Conservation (phyloP, 345 rosid species). For the Reutealis trisperma region DNA sequence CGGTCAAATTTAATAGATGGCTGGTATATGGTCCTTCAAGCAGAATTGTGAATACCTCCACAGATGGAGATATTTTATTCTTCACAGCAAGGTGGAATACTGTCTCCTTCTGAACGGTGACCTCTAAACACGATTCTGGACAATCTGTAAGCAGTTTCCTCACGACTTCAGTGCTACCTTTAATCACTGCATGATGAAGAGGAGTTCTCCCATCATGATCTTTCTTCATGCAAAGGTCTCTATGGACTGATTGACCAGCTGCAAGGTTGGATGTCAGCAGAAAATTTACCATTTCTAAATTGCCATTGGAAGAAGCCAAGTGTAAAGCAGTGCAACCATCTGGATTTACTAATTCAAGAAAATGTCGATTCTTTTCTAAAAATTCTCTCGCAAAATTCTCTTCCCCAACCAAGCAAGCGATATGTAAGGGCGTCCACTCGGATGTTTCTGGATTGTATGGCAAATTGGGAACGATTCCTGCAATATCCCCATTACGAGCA, state of each 20-base stretch:
- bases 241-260: too few species aligned
- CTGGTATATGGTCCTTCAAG: not conserved
- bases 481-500: not conserved
- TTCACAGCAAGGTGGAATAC: not conserved
- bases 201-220: not conserved
- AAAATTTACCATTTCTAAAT: too few species aligned
- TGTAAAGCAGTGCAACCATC: not conserved
- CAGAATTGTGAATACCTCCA: not conserved
- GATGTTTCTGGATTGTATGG: not conserved
- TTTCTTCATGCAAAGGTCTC: not conserved
- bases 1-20: not conserved
- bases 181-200: not conserved
- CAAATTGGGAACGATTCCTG: not conserved
- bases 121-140: not conserved
- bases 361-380: not conserved
- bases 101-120: not conserved
- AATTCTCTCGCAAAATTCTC: not conserved
- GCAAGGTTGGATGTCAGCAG: not conserved
- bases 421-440: not conserved
- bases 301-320: not conserved
- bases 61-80: not conserved
- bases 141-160: not conserved
- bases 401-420: not conserved
- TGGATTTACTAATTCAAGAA: not conserved
- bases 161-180: not conserved